Evolutionary conservation across 2,329 filamentous ascomycete genomes (phyloP), one percentile per base, ranked within the genome.

Genomic region (Scortechinia acanthostroma): DNA sequence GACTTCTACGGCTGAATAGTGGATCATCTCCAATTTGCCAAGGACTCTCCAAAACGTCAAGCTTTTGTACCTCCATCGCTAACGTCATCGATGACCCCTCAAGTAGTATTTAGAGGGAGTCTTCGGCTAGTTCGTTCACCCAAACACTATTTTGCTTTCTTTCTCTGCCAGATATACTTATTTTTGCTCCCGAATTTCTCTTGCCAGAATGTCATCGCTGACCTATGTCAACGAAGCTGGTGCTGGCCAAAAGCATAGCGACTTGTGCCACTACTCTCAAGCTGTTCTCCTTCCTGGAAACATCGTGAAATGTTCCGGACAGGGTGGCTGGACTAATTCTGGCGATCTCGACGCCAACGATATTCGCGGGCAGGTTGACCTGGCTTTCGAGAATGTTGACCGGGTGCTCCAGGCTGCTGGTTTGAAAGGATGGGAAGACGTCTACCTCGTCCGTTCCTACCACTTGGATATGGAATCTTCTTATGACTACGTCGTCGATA

Each of bases 361-460:
- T 1, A 40, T 40, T 10, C 10, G 20, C 17, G 10, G 17, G 6
- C 35, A 40, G 35, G 17, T 40, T 19, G 35, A 40, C 17, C 46
- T 51, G 2, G 49, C 55, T 0, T 45, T 58, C 2, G 45, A 53
- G 37, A 57, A 58, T 20, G 48, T 57, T 1, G 53, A 58, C 22
- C 6, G 45, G 2, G 49, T 57, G 16, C 54, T 58, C 15, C 46
- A 54, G 22, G 45, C 51, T 0, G 50, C 46, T 2, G 55, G 54
- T 3, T 47, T 58, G 1, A 46, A 50, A 1, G 54, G 54, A 0
- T 56, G 55, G 55, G 54, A 57, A 4, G 55, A 58, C n/a, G 54
- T 58, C 1, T 56, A 54, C 20, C 51, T 49, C 14, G n/a, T 57
- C 4, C 49, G 54, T 2, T 49, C 52, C 2, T 58, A 56, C 14